phyloP scores from a whole-genome alignment of 805 yeast genomes.

The Ogataea wickerhamii region DNA sequence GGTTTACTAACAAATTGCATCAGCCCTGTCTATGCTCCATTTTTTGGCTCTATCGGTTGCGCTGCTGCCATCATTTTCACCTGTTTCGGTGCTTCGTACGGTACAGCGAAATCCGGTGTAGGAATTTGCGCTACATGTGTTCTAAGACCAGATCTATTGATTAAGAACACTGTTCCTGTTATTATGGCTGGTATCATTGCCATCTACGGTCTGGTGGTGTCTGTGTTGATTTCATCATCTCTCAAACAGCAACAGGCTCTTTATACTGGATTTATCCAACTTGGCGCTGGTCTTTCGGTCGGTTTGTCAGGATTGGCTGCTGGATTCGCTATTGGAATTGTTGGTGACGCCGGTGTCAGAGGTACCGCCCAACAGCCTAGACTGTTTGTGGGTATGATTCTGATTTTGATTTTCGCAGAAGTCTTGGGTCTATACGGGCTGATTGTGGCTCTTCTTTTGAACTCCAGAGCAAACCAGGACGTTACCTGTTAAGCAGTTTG shows the following conservation, averaged over 20 bases:
- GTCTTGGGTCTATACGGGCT: conserved; percentile 96
- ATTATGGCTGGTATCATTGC: conserved; percentile 99
- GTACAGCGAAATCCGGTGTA: conserved; percentile 98
- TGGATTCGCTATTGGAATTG: conserved; percentile 98
- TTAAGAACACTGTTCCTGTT: conserved; percentile 93
- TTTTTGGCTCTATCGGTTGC: conserved; percentile 99
- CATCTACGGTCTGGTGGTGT: conserved; percentile 94
- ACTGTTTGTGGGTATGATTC: conserved; percentile 96
- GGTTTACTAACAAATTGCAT: too few relatives aligned
- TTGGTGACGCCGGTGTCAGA: conserved; percentile 99
- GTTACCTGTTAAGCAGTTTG: conserved; percentile 59
- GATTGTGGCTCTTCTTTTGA: conserved; percentile 94
- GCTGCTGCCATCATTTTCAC: conserved; percentile 99
- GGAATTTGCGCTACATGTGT: conserved; percentile 99
- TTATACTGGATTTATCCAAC: conserved; percentile 95
- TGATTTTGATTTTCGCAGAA: conserved; percentile 98
- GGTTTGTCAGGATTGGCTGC: conserved; percentile 98
- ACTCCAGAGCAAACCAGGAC: conserved; percentile 96
- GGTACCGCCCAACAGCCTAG: conserved; percentile 98
- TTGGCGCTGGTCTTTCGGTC: conserved; percentile 97
- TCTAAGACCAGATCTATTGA: conserved; percentile 92
- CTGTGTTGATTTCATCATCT: conserved; percentile 88
- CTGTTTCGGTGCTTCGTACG: conserved; percentile 98
- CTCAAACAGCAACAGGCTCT: conserved; percentile 87
- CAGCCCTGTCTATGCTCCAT: conserved; percentile 86